Evolutionary conservation across 2,329 filamentous ascomycete genomes (phyloP), one percentile per base, ranked within the genome.

Genomic region (Aspergillus jensenii): DNA sequence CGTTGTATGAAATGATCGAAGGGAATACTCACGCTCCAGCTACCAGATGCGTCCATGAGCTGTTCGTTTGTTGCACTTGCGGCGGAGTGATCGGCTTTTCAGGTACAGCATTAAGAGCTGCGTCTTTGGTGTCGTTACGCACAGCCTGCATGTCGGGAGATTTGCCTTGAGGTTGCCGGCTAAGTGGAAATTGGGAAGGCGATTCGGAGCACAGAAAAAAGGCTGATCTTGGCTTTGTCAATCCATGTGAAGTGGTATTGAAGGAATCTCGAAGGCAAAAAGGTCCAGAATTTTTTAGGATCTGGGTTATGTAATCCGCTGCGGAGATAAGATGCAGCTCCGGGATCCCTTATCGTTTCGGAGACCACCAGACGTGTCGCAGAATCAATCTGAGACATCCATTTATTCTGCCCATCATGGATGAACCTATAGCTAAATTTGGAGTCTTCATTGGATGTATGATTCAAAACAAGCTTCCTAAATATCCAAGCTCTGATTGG

Each of bases 11-110:
- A 9, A n/a, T 37, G 8, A 19, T 17, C 25, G 19, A 31, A 3
- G 9, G 39, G 12, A 52, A 44, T 53, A 66, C 71, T 66, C 67
- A 73, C 71, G 71, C 71, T 67, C 71, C 71, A 51, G 71, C 71
- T 54, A 73, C 58, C 40, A 73, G 55, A 55, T 73, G 70, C 31
- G 67, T 62, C 67, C 63, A 71, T n/a, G 70, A 62, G 31, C 56
- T 58, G 45, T 44, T 55, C n/a, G 40, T 44, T 39, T 53, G 52
- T 27, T 58, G 56, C 14, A 58, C 27, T 43, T 58, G 51, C 17
- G 51, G 56, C 54, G 56, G 50, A 48, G 51, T 35, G 31, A 58
- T 45, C 51, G 56, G 56, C 15, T 48, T 35, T 25, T 58, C 45
- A 23, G 50, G 39, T 27, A 51, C 56, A 46, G 51, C 56, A 31